Evolutionary conservation across 2,329 filamentous ascomycete genomes (phyloP).

Genomic region (Madurella mycetomatis): DNA sequence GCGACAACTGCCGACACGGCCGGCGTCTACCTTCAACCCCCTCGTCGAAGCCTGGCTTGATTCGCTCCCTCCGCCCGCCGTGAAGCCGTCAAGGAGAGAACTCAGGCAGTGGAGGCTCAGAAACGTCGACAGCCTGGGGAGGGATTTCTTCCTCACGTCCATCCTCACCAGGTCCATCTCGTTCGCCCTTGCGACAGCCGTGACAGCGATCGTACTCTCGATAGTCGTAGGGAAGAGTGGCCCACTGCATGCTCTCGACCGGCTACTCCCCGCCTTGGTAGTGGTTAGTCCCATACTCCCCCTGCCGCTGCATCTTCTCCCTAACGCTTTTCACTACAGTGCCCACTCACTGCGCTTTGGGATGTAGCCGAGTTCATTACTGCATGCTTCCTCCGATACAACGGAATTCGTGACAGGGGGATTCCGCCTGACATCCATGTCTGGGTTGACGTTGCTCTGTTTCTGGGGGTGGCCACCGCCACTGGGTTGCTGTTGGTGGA

Average conservation of each 20-base stretch:
- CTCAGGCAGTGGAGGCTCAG: conserved; percentile 16
- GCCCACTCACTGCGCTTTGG: conserved; percentile 15
- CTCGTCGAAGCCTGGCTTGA: conserved; percentile 22
- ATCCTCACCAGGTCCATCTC: conserved; percentile 13
- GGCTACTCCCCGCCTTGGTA: conserved; percentile 11
- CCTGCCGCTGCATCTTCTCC: too few species aligned
- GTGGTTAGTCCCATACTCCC: conserved; percentile 9
- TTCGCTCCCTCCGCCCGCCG: conserved; percentile 9
- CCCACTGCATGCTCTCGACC: not conserved
- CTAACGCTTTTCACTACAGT: conserved; percentile 10
- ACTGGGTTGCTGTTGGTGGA: conserved; percentile 15
- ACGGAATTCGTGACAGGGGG: conserved; percentile 13
- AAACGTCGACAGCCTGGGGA: conserved; percentile 5
- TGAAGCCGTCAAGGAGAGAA: conserved; percentile 11
- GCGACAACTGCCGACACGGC: conserved; percentile 15
- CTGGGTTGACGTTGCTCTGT: conserved; percentile 13
- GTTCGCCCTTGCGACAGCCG: conserved; percentile 6
- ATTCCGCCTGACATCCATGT: conserved; percentile 17
- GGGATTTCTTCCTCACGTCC: conserved; percentile 14
- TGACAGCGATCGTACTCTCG: conserved; percentile 5
- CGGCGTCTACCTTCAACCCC: conserved; percentile 13
- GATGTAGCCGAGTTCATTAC: conserved; percentile 17
- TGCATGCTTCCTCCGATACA: conserved; percentile 2
- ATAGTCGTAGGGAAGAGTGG: not conserved
- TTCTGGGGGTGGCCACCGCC: conserved; percentile 4